Percentiles rank a stretch among this genome's conserved stretches.
These are phyloP conservation scores for Sporothrix dimorphospora DNA, from an alignment of 2,329 filamentous ascomycete genomes.

Conservation along the genomic window DNA sequence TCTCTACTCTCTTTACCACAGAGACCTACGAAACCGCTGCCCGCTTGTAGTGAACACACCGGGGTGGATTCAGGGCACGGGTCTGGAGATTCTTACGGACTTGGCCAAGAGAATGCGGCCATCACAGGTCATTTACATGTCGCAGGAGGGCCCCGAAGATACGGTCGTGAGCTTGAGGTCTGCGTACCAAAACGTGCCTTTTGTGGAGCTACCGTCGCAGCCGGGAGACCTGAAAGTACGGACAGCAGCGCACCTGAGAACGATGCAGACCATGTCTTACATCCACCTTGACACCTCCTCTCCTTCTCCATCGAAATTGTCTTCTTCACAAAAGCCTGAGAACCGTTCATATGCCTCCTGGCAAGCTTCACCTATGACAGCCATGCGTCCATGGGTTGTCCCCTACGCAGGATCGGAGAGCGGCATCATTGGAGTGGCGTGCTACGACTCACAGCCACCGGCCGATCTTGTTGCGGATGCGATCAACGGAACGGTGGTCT, in stretches of 20 bases:
- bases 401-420: conserved; percentile 55
- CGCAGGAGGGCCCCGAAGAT: conserved; percentile 62
- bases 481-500: conserved; percentile 71
- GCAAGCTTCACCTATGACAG: conserved; percentile 59
- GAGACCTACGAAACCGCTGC: conserved; percentile 45
- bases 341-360: conserved; percentile 44
- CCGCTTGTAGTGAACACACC: conserved; percentile 75
- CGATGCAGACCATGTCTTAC: conserved; percentile 80
- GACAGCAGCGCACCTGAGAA: conserved; percentile 66
- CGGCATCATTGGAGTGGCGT: conserved; percentile 67
- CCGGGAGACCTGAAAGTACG: conserved; percentile 58
- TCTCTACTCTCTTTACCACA: conserved; percentile 62
- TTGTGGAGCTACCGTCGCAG: conserved; percentile 63
- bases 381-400: conserved; percentile 63
- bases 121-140: conserved; percentile 70
- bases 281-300: conserved; percentile 58
- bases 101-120: conserved; percentile 59
- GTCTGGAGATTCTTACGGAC: conserved; percentile 64
- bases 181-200: conserved; percentile 44
- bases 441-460: conserved; percentile 67
- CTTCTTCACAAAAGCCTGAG: neutral
- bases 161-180: conserved; percentile 57
- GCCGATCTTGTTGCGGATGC: conserved; percentile 63
- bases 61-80: conserved; percentile 73
- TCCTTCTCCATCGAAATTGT: neutral